Evolutionary conservation across 768 basidiomycete genomes (phyloP).

Genomic region (Tephrocybe rancida): DNA sequence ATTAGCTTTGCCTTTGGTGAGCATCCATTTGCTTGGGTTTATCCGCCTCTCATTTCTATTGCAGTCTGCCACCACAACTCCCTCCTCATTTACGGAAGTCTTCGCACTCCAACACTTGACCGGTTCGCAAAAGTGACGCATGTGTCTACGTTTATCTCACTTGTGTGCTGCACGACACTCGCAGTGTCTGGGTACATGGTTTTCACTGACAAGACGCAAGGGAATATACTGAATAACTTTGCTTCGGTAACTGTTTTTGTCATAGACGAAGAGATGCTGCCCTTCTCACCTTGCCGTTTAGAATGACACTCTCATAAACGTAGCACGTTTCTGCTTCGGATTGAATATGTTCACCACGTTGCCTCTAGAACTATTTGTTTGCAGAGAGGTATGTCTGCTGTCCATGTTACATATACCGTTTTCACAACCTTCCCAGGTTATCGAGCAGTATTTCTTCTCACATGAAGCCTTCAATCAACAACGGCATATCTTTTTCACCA

Average conservation of each 20-base stretch:
- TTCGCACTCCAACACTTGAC: slow-evolving; percentile 92
- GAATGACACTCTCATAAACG: slow-evolving; percentile 89
- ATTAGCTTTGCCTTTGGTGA: slow-evolving; percentile 89
- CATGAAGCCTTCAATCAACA: slow-evolving; percentile 80
- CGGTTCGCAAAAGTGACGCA: slow-evolving; percentile 93
- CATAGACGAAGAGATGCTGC: background rate
- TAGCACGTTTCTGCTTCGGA: slow-evolving; percentile 93
- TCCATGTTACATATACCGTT: no score
- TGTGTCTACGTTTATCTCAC: slow-evolving; percentile 81
- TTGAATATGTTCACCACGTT: slow-evolving; percentile 98
- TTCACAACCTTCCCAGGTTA: slow-evolving; percentile 55
- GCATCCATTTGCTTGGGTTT: slow-evolving; percentile 5
- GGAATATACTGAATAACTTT: slow-evolving; percentile 98
- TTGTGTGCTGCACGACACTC: slow-evolving; percentile 83
- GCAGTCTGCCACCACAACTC: slow-evolving; percentile 97
- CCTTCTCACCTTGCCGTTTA: slow-evolving; percentile 26
- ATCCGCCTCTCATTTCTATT: background rate
- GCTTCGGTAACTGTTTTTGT: slow-evolving; percentile 52
- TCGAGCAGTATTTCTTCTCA: slow-evolving; percentile 96
- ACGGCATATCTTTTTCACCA: slow-evolving; percentile 91
- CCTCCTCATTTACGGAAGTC: slow-evolving; percentile 91
- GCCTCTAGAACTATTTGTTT: slow-evolving; percentile 95
- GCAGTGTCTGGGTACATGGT: slow-evolving; percentile 85
- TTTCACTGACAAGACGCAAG: slow-evolving; percentile 89
- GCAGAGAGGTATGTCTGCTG: slow-evolving; percentile 71